A percentile compares a stretch with the other conserved stretches of the same genome.
Evolutionary conservation across 108 stramenopile species (phyloP).

Genomic region (Discostella pseudostelligera): DNA sequence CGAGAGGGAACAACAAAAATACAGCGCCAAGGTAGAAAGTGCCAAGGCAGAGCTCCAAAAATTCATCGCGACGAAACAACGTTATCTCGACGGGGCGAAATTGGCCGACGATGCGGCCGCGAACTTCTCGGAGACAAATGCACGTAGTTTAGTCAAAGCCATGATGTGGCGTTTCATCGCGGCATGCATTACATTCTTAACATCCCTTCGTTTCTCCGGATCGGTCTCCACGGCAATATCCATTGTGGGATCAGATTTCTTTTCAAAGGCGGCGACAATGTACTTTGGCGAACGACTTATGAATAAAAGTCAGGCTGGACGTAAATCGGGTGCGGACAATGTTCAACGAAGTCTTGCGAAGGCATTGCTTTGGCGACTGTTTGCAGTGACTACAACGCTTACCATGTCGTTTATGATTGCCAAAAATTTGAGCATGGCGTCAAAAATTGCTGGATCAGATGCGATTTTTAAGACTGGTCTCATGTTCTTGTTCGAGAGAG

Average conservation of each 20-base stretch:
- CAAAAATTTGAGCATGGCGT: constrained; percentile 79
- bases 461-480: constrained; percentile 93
- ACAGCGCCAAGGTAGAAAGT: constrained; percentile 47
- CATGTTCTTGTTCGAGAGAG: constrained; percentile 89
- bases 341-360: constrained; percentile 83
- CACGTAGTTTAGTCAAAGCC: constrained; percentile 79
- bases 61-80: constrained; percentile 59
- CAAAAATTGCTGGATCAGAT: constrained; percentile 91
- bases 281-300: constrained; percentile 94
- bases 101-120: constrained; percentile 34
- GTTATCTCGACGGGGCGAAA: constrained; percentile 61
- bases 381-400: constrained; percentile 92
- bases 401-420: constrained; percentile 83
- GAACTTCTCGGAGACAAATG: constrained; percentile 73
- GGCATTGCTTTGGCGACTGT: constrained; percentile 92
- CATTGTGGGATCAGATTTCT: constrained; percentile 94
- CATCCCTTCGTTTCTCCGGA: constrained; percentile 74
- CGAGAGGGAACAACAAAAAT: constrained; percentile 52
- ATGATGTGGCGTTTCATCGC: constrained; percentile 88
- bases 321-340: constrained; percentile 73
- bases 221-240: constrained; percentile 73
- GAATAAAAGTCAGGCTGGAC: constrained; percentile 88
- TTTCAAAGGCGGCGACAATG: constrained; percentile 93
- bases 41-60: constrained; percentile 53
- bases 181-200: constrained; percentile 79